A percentile compares a stretch with the other conserved stretches of the same genome.
Conservation (phyloP, 257 asterid genomes). For the Nicotiana sylvestris region DNA sequence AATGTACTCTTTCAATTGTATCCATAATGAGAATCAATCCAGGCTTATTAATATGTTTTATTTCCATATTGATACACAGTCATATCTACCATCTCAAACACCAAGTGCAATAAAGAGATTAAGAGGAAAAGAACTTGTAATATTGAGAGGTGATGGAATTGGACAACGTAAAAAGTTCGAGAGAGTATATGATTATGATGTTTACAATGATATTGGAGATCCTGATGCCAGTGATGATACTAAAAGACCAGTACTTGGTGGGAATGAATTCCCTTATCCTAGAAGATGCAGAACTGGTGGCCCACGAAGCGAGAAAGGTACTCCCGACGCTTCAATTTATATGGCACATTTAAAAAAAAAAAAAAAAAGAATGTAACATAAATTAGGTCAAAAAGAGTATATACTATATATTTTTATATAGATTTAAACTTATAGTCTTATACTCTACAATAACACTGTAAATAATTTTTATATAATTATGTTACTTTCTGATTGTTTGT, state of each 20-base stretch:
- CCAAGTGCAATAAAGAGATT: conserved; percentile 45
- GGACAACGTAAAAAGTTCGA: conserved; percentile 50
- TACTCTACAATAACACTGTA: too few species aligned
- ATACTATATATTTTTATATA: too few species aligned
- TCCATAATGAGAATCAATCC: too few species aligned
- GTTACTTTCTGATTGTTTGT: too few species aligned
- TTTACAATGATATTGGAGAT: conserved; percentile 73
- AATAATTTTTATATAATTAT: too few species aligned
- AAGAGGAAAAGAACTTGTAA: conserved; percentile 42
- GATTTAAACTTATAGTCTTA: too few species aligned
- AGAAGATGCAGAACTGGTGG: conserved; percentile 82
- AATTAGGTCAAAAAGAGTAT: too few species aligned
- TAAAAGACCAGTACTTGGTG: conserved; percentile 68
- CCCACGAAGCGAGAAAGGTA: conserved; percentile 42
- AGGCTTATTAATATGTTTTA: too few species aligned
- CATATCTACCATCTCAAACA: conserved; percentile 66
- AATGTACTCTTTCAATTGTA: too few species aligned
- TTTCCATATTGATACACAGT: conserved; percentile 24
- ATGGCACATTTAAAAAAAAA: too few species aligned
- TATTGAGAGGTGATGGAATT: conserved; percentile 52
- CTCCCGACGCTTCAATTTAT: too few species aligned
- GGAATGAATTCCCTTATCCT: conserved; percentile 52
- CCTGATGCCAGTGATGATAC: conserved; percentile 34
- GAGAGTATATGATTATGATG: conserved; percentile 70
- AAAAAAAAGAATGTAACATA: too few species aligned